These are phyloP conservation scores for Neurospora tetraspora DNA, from an alignment of 495 filamentous ascomycete genomes.

Conservation along the genomic window DNA sequence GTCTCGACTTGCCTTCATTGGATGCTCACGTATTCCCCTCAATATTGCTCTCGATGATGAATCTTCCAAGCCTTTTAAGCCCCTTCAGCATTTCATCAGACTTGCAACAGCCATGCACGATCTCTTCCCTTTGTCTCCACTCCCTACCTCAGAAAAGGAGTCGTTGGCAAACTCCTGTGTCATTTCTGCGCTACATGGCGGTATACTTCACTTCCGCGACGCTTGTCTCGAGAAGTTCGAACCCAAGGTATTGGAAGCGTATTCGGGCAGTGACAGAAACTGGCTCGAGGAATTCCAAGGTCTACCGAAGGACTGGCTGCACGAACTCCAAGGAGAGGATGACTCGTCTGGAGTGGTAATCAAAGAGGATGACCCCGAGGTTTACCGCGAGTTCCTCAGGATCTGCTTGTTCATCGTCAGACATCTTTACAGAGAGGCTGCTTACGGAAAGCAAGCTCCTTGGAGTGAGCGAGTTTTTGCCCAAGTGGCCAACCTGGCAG, in stretches of 20 bases:
- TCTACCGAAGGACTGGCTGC: constrained; percentile 13
- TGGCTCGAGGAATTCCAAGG: constrained; percentile 15
- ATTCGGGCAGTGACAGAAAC: constrained; percentile 6
- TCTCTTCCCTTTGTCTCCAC: constrained; percentile 15
- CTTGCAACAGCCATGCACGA: constrained; percentile 12
- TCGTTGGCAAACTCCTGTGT: constrained; percentile 12
- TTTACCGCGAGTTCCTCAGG: constrained; percentile 17
- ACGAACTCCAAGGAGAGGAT: constrained; percentile 1
- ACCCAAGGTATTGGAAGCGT: background rate
- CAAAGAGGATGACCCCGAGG: constrained; percentile 11
- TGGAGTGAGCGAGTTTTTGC: constrained; percentile 17
- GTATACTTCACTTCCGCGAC: constrained; percentile 21
- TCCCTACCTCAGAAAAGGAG: background rate
- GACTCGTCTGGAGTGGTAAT: background rate
- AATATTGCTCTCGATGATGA: constrained; percentile 1
- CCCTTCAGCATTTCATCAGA: constrained; percentile 19
- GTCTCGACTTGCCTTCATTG: constrained; percentile 24
- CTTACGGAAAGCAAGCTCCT: background rate
- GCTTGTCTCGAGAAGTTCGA: constrained; percentile 16
- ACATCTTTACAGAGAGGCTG: constrained; percentile 13
- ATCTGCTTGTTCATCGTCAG: constrained; percentile 15
- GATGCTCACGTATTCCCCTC: constrained; percentile 21
- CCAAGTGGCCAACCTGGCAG: constrained; percentile 21
- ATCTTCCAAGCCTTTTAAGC: constrained; percentile 4
- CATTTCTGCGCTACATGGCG: constrained; percentile 18